These are phyloP conservation scores for Oryza glaberrima DNA, from an alignment of 176 grass and related monocot genomes.

Conservation along the genomic window DNA sequence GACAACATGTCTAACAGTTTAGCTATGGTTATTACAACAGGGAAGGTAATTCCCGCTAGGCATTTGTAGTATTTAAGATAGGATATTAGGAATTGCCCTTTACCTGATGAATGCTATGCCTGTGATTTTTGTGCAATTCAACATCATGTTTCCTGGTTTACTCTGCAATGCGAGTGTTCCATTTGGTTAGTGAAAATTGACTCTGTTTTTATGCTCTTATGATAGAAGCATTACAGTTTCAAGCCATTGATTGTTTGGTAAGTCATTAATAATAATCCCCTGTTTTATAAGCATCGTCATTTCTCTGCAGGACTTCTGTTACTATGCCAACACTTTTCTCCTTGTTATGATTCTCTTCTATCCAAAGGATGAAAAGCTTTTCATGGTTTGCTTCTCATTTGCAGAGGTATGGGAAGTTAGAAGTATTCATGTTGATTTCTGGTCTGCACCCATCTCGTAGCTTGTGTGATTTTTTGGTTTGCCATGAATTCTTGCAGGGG, in stretches of 20 bases:
- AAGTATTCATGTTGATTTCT: constrained; percentile 17
- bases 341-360: constrained; percentile 94
- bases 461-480: constrained; percentile 32
- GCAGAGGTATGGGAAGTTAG: constrained; percentile 76
- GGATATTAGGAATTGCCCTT: background rate
- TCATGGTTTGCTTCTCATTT: constrained; percentile 99
- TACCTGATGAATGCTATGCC: constrained; percentile 4
- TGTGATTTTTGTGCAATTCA: background rate
- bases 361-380: constrained; percentile 97
- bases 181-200: background rate
- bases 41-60: background rate
- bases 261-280: background rate
- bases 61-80: too few species aligned
- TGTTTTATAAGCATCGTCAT: constrained; percentile 15
- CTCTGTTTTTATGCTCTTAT: background rate
- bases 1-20: background rate
- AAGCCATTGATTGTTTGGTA: background rate
- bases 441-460: background rate
- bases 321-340: constrained; percentile 98
- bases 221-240: background rate
- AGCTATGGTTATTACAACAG: background rate
- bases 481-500: constrained; percentile 58
- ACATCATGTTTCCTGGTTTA: constrained; percentile 3
- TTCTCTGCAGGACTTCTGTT: constrained; percentile 89
- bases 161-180: background rate